phyloP scores from a whole-genome alignment of 306 rosid species.

The Cucurbita pepo region DNA sequence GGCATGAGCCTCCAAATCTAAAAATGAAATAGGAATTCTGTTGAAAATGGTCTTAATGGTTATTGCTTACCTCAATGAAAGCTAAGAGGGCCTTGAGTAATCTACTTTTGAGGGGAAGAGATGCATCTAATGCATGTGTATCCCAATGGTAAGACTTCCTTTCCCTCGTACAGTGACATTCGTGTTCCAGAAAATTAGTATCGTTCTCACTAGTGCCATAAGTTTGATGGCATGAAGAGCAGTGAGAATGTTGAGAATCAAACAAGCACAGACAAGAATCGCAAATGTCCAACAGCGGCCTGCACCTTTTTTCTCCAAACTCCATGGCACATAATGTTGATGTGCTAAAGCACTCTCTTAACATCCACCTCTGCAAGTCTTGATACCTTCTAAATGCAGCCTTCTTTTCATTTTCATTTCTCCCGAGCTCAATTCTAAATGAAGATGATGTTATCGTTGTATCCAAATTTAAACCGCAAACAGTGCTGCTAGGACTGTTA shows the following conservation, averaged over 20 bases:
- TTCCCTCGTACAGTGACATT: slow-evolving; percentile 45
- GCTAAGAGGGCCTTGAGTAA: slow-evolving; percentile 61
- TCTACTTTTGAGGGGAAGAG: slow-evolving; percentile 64
- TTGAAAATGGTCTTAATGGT: neutral
- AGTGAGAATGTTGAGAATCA: slow-evolving; percentile 59
- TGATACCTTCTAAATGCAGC: slow-evolving; percentile 64
- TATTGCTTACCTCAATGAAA: slow-evolving; percentile 46
- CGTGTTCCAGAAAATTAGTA: slow-evolving; percentile 41
- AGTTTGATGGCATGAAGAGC: slow-evolving; percentile 62
- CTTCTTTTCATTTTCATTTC: slow-evolving; percentile 60
- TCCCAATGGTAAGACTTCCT: slow-evolving; percentile 22
- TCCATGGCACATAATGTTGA: slow-evolving; percentile 51
- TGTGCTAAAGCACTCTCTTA: slow-evolving; percentile 65
- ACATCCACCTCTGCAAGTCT: slow-evolving; percentile 86
- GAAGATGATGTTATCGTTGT: slow-evolving; percentile 46
- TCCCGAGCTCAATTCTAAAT: slow-evolving; percentile 67
- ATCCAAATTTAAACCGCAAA: slow-evolving; percentile 46
- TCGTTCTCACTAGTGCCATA: slow-evolving; percentile 26
- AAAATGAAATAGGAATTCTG: neutral
- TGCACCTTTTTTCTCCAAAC: slow-evolving; percentile 59
- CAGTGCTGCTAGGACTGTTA: slow-evolving; percentile 63
- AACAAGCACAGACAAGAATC: slow-evolving; percentile 47
- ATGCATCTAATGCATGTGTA: slow-evolving; percentile 28
- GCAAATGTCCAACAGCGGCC: slow-evolving; percentile 51
- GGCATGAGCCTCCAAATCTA: neutral